phyloP scores from a whole-genome alignment of 306 rosid species.

The Citrullus amarus region DNA sequence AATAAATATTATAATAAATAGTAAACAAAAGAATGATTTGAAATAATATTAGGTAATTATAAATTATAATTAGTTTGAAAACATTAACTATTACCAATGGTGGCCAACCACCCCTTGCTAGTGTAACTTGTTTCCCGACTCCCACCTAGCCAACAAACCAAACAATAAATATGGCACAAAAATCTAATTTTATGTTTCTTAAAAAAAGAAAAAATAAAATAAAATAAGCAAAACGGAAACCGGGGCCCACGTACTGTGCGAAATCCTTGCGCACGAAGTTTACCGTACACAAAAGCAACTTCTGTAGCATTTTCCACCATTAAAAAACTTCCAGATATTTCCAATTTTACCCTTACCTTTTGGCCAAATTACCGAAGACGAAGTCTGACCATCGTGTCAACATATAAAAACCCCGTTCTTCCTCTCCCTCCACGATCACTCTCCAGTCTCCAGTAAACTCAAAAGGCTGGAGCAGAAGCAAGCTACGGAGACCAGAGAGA shows the following conservation, averaged over 20 bases:
- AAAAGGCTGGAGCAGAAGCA: not conserved
- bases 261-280: constrained; percentile 13
- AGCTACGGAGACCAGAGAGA: not conserved
- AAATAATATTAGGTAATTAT: too few relatives aligned
- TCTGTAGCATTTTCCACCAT: not conserved
- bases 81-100: too few relatives aligned
- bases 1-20: too few relatives aligned
- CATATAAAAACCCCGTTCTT: not conserved
- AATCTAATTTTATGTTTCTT: too few relatives aligned
- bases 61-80: too few relatives aligned
- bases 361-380: not conserved
- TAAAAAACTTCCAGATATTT: not conserved
- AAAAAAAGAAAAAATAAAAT: not conserved
- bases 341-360: not conserved
- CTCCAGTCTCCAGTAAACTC: not conserved
- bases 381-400: not conserved
- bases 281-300: not conserved
- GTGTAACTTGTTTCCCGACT: too few relatives aligned
- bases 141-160: too few relatives aligned
- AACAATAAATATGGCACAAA: too few relatives aligned
- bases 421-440: not conserved
- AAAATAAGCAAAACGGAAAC: not conserved
- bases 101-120: too few relatives aligned
- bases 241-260: not conserved
- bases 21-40: too few relatives aligned